Evolutionary conservation across 805 yeast species (phyloP), one percentile per base, ranked within the genome.

Genomic region (Candida taoyuanica): DNA sequence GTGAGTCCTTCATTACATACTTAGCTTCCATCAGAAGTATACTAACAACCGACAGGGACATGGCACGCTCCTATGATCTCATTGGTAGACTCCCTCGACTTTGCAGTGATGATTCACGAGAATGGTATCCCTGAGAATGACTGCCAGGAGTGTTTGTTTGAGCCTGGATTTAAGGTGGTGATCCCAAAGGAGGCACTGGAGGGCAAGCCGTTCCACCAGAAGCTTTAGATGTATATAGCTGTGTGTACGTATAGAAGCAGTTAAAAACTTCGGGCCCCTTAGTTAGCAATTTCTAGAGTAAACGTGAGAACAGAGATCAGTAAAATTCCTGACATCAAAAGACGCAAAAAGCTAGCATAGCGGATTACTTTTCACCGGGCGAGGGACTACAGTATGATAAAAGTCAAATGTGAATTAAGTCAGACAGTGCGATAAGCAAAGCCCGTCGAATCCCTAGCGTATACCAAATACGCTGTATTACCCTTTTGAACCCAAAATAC

Each of bases 31-130:
- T 21, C 9, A 21, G 11, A n/a, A 6, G 5, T 17, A 18, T 19
- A 42, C 42, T 37, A 38, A 41, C 41, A 24, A 11, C 5, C 3
- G 7, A 14, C 46, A 11, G 86, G 83, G 1, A 75, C 81, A 5
- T 89, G 98, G 98, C 98, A 89, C 58, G 95, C 97, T 0, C 97
- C 98, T 3, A 89, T 89, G 98, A 81, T 91, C 17, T 91, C 86
- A 2, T 59, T 87, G 8, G 81, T 79, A 24, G 76, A 73, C 18
- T 64, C 65, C 5, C 63, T 81, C 12, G 96, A 91, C 54, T 91
- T 89, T 63, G 89, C 86, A 3, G 97, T 91, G n/a, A 64, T 88
- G 37, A 81, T 86, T 23, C 83, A 83, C 55, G 97, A 89, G 52
- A 85, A 85, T 47, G 91, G 86, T 1, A 79, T 84, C 5, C 68